A percentile compares a stretch with the other conserved stretches of the same genome.
Conservation (phyloP, 2,329 filamentous ascomycete genomes). For the Periglandula ipomoeae region DNA sequence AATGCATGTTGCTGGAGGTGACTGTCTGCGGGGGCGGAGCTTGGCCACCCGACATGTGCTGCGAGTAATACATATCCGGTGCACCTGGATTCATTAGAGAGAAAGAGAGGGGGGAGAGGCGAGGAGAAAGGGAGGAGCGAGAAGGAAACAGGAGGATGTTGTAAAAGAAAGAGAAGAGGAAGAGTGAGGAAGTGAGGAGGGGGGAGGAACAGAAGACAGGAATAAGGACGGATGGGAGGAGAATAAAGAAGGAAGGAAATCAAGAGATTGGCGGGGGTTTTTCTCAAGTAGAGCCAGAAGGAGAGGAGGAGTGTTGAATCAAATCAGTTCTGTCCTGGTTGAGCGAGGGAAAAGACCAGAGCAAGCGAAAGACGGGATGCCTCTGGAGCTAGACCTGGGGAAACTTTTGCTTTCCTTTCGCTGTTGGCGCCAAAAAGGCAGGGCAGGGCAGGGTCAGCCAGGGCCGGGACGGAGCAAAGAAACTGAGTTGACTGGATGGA, state of each 20-base stretch:
- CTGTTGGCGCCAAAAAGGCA: conserved; percentile 1
- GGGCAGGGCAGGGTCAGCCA: too few relatives aligned
- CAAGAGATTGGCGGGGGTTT: conserved; percentile 8
- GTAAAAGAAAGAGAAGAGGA: neutral
- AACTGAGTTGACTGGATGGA: neutral
- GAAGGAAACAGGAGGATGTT: neutral
- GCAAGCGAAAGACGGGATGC: conserved; percentile 4
- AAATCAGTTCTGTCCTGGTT: conserved; percentile 1
- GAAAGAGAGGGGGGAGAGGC: neutral
- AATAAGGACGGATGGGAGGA: conserved; percentile 16
- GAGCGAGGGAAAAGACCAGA: conserved; percentile 1
- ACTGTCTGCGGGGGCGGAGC: conserved; percentile 67
- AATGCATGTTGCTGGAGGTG: conserved; percentile 64
- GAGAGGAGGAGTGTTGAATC: conserved; percentile 20
- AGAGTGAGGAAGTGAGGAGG: neutral
- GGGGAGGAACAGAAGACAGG: conserved; percentile 16
- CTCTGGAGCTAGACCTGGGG: conserved; percentile 3
- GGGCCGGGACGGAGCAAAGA: neutral
- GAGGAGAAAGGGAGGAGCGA: neutral
- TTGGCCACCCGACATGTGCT: conserved; percentile 71
- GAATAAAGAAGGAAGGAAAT: conserved; percentile 19
- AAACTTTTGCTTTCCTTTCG: neutral
- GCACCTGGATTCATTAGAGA: conserved; percentile 48
- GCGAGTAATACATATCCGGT: conserved; percentile 78
- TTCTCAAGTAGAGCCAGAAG: conserved; percentile 6